Conservation (phyloP, 2,329 filamentous ascomycete genomes). For the Penicillium hordei region DNA sequence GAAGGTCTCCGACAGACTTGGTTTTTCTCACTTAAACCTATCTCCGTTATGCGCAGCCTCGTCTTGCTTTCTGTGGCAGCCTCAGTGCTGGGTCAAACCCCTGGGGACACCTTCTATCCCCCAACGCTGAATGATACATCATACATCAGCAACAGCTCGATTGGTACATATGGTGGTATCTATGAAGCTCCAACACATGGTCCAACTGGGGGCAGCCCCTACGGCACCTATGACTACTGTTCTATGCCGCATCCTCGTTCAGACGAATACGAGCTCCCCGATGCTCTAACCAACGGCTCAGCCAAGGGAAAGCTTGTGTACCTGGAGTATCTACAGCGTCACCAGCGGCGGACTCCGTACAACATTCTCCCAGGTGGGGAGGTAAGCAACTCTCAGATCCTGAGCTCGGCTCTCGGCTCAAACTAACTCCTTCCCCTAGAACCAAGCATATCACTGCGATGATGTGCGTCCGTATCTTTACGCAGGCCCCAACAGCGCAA, state of each 20-base stretch:
- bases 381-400: conserved; percentile 19
- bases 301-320: conserved; percentile 36
- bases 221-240: conserved; percentile 43
- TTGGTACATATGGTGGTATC: conserved; percentile 40
- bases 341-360: conserved; percentile 42
- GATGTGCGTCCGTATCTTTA: conserved; percentile 41
- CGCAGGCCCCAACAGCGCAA: conserved; percentile 24
- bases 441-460: conserved; percentile 41
- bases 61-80: conserved; percentile 8
- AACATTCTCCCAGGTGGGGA: conserved; percentile 43
- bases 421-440: conserved; percentile 22
- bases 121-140: conserved; percentile 37
- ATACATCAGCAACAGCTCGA: conserved; percentile 38
- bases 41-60: conserved; percentile 12
- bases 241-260: conserved; percentile 42
- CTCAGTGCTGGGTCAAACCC: conserved; percentile 13
- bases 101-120: conserved; percentile 36
- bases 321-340: conserved; percentile 42
- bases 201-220: conserved; percentile 21
- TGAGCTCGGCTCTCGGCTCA: too few species aligned
- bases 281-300: conserved; percentile 28
- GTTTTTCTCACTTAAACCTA: not conserved
- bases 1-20: not conserved
- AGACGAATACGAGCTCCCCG: conserved; percentile 34
- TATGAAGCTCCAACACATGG: conserved; percentile 32